A percentile compares a stretch with the other conserved stretches of the same genome.
Evolutionary conservation across 805 yeast genomes (phyloP).

Genomic region (Metschnikowia chrysomelidarum): DNA sequence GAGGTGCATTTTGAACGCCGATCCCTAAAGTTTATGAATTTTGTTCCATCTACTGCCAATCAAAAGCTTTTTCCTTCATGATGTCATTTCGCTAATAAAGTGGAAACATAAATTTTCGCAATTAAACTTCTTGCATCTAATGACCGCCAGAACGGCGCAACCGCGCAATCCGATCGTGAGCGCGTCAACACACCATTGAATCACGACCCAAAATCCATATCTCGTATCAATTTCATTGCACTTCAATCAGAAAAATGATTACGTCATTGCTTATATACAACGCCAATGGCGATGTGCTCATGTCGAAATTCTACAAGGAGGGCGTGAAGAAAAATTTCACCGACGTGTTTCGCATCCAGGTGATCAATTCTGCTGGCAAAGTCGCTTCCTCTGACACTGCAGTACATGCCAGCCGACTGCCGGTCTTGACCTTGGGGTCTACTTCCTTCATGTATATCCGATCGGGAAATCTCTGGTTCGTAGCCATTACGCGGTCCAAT

Average conservation of each 20-base stretch:
- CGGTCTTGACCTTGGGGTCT: conserved; percentile 77
- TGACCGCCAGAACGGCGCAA: too few relatives aligned
- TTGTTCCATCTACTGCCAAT: too few relatives aligned
- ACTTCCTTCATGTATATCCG: conserved; percentile 84
- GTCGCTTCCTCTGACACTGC: conserved; percentile 17
- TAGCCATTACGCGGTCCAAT: conserved; percentile 86
- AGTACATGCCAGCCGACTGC: conserved; percentile 32
- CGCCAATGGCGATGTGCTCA: conserved; percentile 77
- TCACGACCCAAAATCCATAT: too few relatives aligned
- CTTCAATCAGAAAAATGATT: conserved; percentile 50
- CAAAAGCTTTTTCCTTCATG: too few relatives aligned
- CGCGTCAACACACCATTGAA: too few relatives aligned
- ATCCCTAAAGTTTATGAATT: too few relatives aligned
- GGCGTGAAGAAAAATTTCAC: conserved; percentile 76
- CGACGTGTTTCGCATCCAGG: conserved; percentile 91
- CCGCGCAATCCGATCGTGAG: too few relatives aligned
- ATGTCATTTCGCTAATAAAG: too few relatives aligned
- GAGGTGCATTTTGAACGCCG: too few relatives aligned
- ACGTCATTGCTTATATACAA: conserved; percentile 79
- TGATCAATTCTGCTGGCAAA: conserved; percentile 54
- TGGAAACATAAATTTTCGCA: too few relatives aligned
- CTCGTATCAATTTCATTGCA: too few relatives aligned
- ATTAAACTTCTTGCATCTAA: too few relatives aligned
- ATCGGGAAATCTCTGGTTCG: conserved; percentile 65
- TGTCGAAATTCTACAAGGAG: conserved; percentile 70